Percentiles rank a stretch among this genome's conserved stretches.
Conservation (phyloP, 202 grass and related monocot species). For the Saccharum hybrid region DNA sequence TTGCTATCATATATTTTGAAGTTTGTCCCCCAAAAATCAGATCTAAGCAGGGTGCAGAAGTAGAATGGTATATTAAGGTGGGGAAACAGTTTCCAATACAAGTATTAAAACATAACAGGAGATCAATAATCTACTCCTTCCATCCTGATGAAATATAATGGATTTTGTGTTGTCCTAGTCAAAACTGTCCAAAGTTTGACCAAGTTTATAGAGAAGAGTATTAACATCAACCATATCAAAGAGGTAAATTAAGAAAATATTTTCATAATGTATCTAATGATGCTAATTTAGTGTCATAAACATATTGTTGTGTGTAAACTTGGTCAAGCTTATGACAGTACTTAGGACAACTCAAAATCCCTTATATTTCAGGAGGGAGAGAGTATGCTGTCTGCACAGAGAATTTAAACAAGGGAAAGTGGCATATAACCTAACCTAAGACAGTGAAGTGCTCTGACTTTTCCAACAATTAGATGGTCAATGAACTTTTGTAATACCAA, state of each 20-base stretch:
- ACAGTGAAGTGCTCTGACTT: slow-evolving; percentile 7
- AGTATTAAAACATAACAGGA: slow-evolving; percentile 2
- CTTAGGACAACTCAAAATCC: not conserved
- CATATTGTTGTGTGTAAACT: not conserved
- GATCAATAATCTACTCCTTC: not conserved
- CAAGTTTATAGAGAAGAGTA: not conserved
- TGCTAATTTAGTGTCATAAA: not conserved
- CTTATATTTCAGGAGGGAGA: not conserved
- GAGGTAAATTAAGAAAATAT: not conserved
- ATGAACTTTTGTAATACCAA: not conserved
- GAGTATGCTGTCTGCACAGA: not conserved
- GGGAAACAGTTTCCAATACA: slow-evolving; percentile 7
- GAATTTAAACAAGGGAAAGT: slow-evolving; percentile 28
- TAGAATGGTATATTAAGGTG: slow-evolving; percentile 12
- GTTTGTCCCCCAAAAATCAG: slow-evolving; percentile 88
- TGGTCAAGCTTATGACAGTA: not conserved
- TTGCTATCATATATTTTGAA: slow-evolving; percentile 88
- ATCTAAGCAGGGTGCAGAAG: slow-evolving; percentile 58
- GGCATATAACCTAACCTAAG: slow-evolving; percentile 26
- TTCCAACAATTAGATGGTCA: not conserved
- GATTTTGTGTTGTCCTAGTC: not conserved
- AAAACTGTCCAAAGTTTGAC: not conserved
- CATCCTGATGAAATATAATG: not conserved
- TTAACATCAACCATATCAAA: not conserved
- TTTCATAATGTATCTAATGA: not conserved